Conservation (phyloP, 73 alveolate species). For the Paramecium caudatum region DNA sequence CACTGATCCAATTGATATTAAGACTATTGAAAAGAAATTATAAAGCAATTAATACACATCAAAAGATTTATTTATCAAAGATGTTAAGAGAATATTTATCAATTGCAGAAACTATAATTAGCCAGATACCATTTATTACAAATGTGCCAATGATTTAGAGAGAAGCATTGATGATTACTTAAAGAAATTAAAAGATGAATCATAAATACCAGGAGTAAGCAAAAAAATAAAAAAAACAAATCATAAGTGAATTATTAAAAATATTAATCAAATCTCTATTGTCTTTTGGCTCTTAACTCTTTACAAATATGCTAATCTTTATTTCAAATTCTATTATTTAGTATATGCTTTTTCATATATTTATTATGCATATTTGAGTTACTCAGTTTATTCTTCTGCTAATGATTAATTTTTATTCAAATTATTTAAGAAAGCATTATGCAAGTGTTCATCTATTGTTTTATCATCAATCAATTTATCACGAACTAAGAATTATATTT, state of each 20-base stretch:
- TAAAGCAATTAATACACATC: constrained; percentile 83
- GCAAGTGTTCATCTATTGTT: constrained; percentile 2
- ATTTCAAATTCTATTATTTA: not conserved
- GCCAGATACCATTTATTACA: constrained; percentile 86
- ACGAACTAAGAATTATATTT: not conserved
- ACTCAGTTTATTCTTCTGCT: not conserved
- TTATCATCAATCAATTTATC: constrained; percentile 3
- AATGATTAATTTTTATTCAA: not conserved
- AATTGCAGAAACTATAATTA: constrained; percentile 88
- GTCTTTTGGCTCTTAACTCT: too few species aligned
- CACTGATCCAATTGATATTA: constrained; percentile 93
- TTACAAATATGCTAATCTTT: not conserved
- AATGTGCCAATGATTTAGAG: constrained; percentile 88
- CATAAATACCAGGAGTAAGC: constrained; percentile 35
- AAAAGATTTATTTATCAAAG: constrained; percentile 83
- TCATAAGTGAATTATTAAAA: constrained; percentile 56
- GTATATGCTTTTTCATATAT: not conserved
- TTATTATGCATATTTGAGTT: not conserved
- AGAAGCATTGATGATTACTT: constrained; percentile 82
- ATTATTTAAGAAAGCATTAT: not conserved
- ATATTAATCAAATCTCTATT: too few species aligned
- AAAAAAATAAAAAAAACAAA: constrained; percentile 28
- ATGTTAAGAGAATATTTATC: constrained; percentile 86
- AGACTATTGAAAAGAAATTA: constrained; percentile 84
- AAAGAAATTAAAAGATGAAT: constrained; percentile 83